phyloP scores from a whole-genome alignment of 257 asterid species.

The Thymus quinquecostatus region DNA sequence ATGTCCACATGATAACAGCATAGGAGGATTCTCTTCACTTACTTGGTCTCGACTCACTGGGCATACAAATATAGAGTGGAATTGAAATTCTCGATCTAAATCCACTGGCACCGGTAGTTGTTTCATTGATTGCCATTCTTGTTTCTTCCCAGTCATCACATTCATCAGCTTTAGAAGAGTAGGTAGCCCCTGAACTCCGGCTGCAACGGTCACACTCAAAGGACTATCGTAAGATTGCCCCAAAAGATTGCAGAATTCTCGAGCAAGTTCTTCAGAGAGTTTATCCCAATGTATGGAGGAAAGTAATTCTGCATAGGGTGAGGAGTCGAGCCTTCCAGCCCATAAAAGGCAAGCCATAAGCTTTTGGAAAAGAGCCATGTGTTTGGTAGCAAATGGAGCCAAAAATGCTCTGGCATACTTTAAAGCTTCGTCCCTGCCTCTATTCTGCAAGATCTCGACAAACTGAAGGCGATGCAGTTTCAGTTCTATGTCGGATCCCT shows the following conservation, averaged over 20 bases:
- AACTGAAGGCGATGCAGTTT: conserved; percentile 82
- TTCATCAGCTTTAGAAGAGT: conserved; percentile 82
- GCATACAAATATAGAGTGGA: conserved; percentile 86
- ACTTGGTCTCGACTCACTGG: conserved; percentile 94
- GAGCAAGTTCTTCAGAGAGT: conserved; percentile 65
- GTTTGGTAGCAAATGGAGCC: conserved; percentile 64
- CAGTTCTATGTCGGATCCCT: conserved; percentile 74
- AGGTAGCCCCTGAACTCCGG: conserved; percentile 88
- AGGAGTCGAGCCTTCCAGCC: conserved; percentile 78
- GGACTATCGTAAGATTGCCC: conserved; percentile 84
- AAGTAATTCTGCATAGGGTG: conserved; percentile 74
- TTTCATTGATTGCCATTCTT: conserved; percentile 93
- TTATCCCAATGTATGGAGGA: conserved; percentile 74
- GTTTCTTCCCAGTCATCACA: conserved; percentile 75
- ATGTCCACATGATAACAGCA: conserved; percentile 90
- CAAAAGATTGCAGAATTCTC: conserved; percentile 76
- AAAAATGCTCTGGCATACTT: conserved; percentile 65
- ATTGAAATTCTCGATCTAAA: conserved; percentile 81
- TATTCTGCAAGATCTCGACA: conserved; percentile 73
- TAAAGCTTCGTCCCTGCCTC: conserved; percentile 74
- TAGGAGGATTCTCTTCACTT: conserved; percentile 88
- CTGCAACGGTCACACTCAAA: conserved; percentile 72
- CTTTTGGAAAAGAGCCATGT: conserved; percentile 76
- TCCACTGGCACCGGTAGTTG: conserved; percentile 88
- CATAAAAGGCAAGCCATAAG: conserved; percentile 80